A percentile compares a stretch with the other conserved stretches of the same genome.
Conservation (phyloP, 1,284 basidiomycete species). For the Ceratobasidium sp. region DNA sequence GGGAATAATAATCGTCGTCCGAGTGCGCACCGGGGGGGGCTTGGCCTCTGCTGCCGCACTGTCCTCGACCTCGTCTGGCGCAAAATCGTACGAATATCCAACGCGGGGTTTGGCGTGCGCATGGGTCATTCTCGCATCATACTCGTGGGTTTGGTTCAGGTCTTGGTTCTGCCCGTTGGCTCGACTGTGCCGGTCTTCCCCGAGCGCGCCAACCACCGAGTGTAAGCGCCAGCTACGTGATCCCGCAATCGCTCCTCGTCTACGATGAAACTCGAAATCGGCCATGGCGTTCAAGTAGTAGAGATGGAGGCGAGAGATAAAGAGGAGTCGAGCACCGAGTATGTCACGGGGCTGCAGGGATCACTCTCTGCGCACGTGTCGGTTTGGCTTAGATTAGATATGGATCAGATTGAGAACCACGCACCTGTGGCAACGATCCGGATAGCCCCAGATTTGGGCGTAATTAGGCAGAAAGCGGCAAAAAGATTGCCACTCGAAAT, state of each 20-base stretch:
- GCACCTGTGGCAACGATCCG: no score
- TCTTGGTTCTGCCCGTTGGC: background rate
- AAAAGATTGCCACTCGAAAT: no score
- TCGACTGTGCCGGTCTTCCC: no score
- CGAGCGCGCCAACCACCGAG: background rate
- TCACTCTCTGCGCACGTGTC: no score
- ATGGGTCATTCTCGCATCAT: constrained; percentile 40
- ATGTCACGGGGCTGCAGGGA: background rate
- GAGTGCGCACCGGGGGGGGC: constrained; percentile 8
- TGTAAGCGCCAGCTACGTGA: constrained; percentile 17
- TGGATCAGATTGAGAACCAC: no score
- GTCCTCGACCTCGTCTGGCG: constrained; percentile 23
- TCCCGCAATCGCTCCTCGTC: constrained; percentile 10
- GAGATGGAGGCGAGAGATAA: background rate
- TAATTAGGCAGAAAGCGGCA: no score
- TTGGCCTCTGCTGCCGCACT: background rate
- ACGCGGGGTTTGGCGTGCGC: constrained; percentile 20
- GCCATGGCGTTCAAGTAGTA: background rate
- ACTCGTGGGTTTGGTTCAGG: background rate
- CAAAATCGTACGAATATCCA: constrained; percentile 36
- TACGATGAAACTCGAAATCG: constrained; percentile 1
- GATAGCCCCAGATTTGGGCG: no score
- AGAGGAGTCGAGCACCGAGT: background rate
- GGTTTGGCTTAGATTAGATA: no score
- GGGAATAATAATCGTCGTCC: constrained; percentile 36